A percentile compares a stretch with the other conserved stretches of the same genome.
phyloP scores from a whole-genome alignment of 306 rosid species.

The Sindora glabra region DNA sequence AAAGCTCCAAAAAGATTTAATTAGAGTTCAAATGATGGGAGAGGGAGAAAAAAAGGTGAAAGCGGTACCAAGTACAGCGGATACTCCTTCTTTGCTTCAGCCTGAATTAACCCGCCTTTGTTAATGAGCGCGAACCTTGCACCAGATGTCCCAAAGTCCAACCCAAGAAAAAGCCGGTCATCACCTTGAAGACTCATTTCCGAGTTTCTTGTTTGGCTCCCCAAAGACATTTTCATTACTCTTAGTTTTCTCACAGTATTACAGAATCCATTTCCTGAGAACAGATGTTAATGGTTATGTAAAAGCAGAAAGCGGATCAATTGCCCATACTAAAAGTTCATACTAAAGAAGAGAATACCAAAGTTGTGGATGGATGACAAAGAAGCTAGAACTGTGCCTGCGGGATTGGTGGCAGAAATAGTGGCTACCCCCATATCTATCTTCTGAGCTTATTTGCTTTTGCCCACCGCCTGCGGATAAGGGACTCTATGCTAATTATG shows the following conservation, averaged over 20 bases:
- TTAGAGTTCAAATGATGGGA: neutral
- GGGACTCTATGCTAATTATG: no score
- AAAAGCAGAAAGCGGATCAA: neutral
- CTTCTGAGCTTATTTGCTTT: neutral
- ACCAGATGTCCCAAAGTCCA: conserved; percentile 91
- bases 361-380: conserved; percentile 4
- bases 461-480: no score
- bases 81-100: conserved; percentile 71
- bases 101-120: conserved; percentile 41
- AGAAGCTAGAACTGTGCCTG: conserved; percentile 14
- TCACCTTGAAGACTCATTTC: conserved; percentile 16
- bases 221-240: conserved; percentile 29
- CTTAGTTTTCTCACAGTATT: conserved; percentile 9
- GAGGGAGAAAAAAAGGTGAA: neutral
- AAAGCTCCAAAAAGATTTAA: neutral
- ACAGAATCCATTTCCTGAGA: conserved; percentile 22
- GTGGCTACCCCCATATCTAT: conserved; percentile 33
- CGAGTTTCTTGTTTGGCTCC: conserved; percentile 5
- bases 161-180: conserved; percentile 65
- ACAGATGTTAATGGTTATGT: neutral
- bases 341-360: conserved; percentile 23
- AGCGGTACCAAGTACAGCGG: conserved; percentile 47
- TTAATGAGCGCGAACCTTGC: conserved; percentile 83
- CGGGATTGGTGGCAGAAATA: conserved; percentile 7
- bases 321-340: neutral